Evolutionary conservation across 2,329 filamentous ascomycete species (phyloP).

Genomic region (Ilyonectria sp.): DNA sequence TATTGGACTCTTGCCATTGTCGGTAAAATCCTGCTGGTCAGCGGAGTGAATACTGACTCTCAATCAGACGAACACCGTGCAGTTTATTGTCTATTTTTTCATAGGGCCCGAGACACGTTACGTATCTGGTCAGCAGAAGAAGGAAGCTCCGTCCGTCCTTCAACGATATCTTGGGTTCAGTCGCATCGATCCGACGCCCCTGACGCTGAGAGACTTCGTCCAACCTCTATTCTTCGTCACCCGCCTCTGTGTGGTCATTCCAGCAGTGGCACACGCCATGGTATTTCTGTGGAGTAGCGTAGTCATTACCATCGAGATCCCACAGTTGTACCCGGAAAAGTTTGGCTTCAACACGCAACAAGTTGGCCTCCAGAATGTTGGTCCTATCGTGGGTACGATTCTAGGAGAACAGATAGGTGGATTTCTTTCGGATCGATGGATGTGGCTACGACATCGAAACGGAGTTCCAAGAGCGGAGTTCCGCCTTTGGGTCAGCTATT

Average conservation of each 20-base stretch:
- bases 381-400: constrained; percentile 69
- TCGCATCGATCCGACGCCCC: constrained; percentile 35
- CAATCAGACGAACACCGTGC: constrained; percentile 34
- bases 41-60: neutral
- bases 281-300: constrained; percentile 63
- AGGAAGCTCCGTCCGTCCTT: neutral
- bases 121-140: neutral
- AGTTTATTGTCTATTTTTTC: constrained; percentile 36
- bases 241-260: constrained; percentile 41
- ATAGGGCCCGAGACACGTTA: constrained; percentile 42
- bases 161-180: constrained; percentile 21
- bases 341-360: constrained; percentile 72
- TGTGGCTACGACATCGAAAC: constrained; percentile 57
- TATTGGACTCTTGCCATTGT: constrained; percentile 72
- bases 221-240: constrained; percentile 27
- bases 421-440: constrained; percentile 67
- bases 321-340: constrained; percentile 68
- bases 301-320: constrained; percentile 69
- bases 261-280: constrained; percentile 68
- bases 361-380: constrained; percentile 71
- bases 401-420: constrained; percentile 73
- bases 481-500: constrained; percentile 71
- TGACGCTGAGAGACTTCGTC: constrained; percentile 31
- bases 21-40: neutral
- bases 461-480: constrained; percentile 62